Base-by-base conservation (phyloP, 192 early-diverging fungal genomes). In the Rhizoclosmatium sp. region DNA sequence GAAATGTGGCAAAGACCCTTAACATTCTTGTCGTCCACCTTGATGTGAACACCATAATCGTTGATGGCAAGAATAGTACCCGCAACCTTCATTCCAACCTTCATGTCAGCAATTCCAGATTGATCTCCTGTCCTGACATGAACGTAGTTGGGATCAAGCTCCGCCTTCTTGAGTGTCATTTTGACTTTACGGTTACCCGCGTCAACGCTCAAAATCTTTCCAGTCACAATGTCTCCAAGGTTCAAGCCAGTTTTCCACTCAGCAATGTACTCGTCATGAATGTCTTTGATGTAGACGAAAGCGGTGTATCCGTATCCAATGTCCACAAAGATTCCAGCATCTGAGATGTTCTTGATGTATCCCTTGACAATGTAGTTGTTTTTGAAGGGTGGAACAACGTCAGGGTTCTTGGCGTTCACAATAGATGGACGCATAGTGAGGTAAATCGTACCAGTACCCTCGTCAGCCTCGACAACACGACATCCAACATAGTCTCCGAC, bases 1-100 rank as follows among this genome's bases (percentile, higher is more conserved):
- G 92, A 91, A 39, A 86, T 89, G 79, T 96, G 95, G 81, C 96
- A 97, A 46, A 97, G 87, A 69, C 96, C 96, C 59, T 87, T 92
- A 39, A 96, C 79, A 69, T 85, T 83, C 76, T 87, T 89, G 75
- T 94, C 89, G 49, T 95, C 89, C 12, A 96, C 86, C 80, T 92
- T 90, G 73, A 97, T 92, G 78, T 96, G 93, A 31, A 96, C 89
- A 45, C 95, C 95, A 82, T 91, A 93, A 31, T 86, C 84, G 71
- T 92, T 88, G 71, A 96, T 90, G 23, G 85, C 84, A 59, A 88
- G 92, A 71, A 97, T 86, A 3, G 91, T 91, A 14, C 95, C 95
- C 76, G 91, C 92, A 64, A 96, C 87, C 62, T 93, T 93, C 84
- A 94, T 86, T 14, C 94, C 94, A 45, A 89, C 84, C 19, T 79